These are phyloP conservation scores for Trypanosoma boissoni DNA, from an alignment of 208 protist species.

Conservation along the genomic window DNA sequence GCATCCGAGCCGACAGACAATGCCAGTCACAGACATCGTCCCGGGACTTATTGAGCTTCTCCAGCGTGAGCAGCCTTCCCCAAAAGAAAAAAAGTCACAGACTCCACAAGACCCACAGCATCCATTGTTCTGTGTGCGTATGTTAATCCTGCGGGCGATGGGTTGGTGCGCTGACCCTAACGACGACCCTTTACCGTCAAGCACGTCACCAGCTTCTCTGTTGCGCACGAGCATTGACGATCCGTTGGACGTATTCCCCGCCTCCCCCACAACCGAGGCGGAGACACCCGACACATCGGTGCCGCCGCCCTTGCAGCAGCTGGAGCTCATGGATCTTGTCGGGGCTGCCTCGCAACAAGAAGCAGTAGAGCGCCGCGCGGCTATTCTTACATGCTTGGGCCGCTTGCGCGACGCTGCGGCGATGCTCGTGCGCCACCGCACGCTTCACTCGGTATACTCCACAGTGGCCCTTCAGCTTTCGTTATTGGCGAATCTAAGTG, in stretches of 20 bases:
- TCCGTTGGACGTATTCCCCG: no score
- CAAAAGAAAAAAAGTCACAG: not conserved
- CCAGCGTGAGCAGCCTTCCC: slow-evolving; percentile 1
- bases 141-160: slow-evolving; percentile 49
- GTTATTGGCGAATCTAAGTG: slow-evolving; percentile 23
- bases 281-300: not conserved
- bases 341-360: slow-evolving; percentile 53
- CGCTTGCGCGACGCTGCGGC: slow-evolving; percentile 44
- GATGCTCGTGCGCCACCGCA: slow-evolving; percentile 49
- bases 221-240: no score
- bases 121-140: slow-evolving; percentile 10
- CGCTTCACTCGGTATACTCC: slow-evolving; percentile 50
- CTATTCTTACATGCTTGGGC: slow-evolving; percentile 60
- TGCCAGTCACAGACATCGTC: slow-evolving; percentile 6
- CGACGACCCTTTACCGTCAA: slow-evolving; percentile 6
- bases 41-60: slow-evolving; percentile 24
- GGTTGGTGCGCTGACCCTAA: slow-evolving; percentile 31
- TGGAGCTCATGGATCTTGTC: slow-evolving; percentile 42
- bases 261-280: not conserved
- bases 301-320: no score
- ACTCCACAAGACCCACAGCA: not conserved
- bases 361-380: slow-evolving; percentile 74
- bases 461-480: slow-evolving; percentile 58
- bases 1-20: slow-evolving; percentile 13
- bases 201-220: no score